Evolutionary conservation across 352 stramenopile species (phyloP), one percentile per base, ranked within the genome.

Genomic region (Phytophthora pisi): DNA sequence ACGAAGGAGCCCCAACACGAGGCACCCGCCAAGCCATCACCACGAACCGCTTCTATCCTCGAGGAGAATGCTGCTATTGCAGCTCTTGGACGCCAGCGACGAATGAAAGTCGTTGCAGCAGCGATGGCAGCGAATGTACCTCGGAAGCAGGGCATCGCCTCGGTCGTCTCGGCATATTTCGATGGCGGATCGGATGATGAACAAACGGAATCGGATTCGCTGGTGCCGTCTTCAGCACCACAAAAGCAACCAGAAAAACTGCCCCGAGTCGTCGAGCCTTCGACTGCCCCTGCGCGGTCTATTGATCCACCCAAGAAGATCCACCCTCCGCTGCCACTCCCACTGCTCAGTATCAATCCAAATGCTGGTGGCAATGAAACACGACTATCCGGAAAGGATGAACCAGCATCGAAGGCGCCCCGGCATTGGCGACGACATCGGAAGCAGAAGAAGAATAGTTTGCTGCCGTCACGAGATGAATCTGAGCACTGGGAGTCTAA

Each of bases 51-150:
- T 3, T 58, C 51, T 45, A 57, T 65, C 4, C 30, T 28, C 8
- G 42, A 69, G 18, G 66, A 59, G 6, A 65, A 65, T 57, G 58
- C 52, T 56, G 64, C 36, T 30, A 72, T 73, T 64, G 66, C 66
- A 51, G 66, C 60, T 47, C 15, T 60, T 31, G 66, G 66, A 23
- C 61, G 61, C 3, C 24, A 70, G n/a, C 66, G 66, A 18, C 38
- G 66, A 53, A 65, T 70, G 61, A 70, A 61, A 30, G 42, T 66
- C 0, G 66, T 60, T 2, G 66, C 66, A 52, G 61, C 55, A 5
- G 61, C 61, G 3, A 43, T 66, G 51, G 66, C 61, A 3, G 13
- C 54, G 8, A 70, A 70, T 45, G 36, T 69, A 7, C 13, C 61
- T 31, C 61, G 66, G 16, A 55, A 66, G 20, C 11, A 56, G 20